Conservation (phyloP, 108 stramenopile species). For the Schizochytrium sp. region DNA sequence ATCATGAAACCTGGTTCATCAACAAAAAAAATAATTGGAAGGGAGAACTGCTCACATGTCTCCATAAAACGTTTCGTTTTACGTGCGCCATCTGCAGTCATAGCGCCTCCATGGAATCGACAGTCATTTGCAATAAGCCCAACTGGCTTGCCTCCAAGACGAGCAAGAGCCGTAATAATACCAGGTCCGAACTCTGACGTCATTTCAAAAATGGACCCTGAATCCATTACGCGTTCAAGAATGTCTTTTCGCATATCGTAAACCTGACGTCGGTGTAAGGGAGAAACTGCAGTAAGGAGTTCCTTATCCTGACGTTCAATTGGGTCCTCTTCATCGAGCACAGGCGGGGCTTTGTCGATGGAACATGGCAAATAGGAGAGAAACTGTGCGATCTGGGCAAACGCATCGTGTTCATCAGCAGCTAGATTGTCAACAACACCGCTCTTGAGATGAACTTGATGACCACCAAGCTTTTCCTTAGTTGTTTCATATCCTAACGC, state of each 20-base stretch:
- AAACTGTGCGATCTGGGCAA: not conserved
- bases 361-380: not conserved
- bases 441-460: not conserved
- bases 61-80: constrained; percentile 61
- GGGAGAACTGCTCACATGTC: constrained; percentile 49
- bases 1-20: constrained; percentile 66
- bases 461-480: constrained; percentile 36
- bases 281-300: constrained; percentile 8
- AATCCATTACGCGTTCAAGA: not conserved
- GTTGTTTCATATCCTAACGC: constrained; percentile 25
- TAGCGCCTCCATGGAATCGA: constrained; percentile 60
- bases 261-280: not conserved
- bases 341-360: not conserved
- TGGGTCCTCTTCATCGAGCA: not conserved
- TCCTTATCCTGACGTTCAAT: not conserved
- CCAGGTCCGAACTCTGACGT: constrained; percentile 18
- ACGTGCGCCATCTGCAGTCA: constrained; percentile 50
- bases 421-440: constrained; percentile 25
- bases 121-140: constrained; percentile 61
- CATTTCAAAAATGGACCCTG: constrained; percentile 1
- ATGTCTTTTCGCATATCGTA: not conserved
- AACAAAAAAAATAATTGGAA: constrained; percentile 61
- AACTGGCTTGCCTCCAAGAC: constrained; percentile 54
- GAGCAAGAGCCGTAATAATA: constrained; percentile 59
- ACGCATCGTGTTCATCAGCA: not conserved